Evolutionary conservation across 1,284 basidiomycete species (phyloP).

Genomic region (Ustilago sp.): DNA sequence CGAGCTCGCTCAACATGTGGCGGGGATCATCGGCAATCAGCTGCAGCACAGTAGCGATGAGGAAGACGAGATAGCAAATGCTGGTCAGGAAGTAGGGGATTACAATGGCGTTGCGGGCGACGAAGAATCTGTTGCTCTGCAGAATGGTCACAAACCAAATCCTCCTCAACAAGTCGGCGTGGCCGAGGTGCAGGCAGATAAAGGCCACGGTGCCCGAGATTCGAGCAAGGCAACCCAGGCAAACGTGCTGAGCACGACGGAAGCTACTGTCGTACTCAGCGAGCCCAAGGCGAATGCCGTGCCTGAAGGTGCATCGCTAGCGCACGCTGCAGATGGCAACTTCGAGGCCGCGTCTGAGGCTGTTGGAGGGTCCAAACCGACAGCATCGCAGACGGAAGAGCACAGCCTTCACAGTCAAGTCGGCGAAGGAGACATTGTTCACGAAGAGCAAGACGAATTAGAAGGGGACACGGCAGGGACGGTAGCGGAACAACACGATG

Average conservation of each 20-base stretch:
- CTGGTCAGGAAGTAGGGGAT: background rate
- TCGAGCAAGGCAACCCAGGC: background rate
- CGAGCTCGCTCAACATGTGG: slow-evolving; percentile 59
- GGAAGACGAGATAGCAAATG: slow-evolving; percentile 19
- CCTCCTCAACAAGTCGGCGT: background rate
- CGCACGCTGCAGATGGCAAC: background rate
- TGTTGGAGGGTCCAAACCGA: background rate
- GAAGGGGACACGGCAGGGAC: background rate
- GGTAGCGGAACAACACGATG: slow-evolving; percentile 3
- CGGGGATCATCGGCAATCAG: slow-evolving; percentile 38
- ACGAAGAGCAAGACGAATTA: background rate
- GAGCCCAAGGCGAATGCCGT: background rate
- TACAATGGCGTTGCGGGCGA: background rate
- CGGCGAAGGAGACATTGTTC: background rate
- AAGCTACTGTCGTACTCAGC: background rate
- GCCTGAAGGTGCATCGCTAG: background rate
- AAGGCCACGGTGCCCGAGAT: background rate
- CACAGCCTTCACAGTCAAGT: background rate
- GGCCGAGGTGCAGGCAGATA: background rate
- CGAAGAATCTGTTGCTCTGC: background rate
- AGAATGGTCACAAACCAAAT: background rate
- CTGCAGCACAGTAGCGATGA: slow-evolving; percentile 39
- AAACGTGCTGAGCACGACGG: background rate
- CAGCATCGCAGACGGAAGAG: background rate
- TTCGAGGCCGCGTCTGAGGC: background rate